phyloP scores from a whole-genome alignment of 768 basidiomycete genomes.

The Hygrophorus pudorinus region DNA sequence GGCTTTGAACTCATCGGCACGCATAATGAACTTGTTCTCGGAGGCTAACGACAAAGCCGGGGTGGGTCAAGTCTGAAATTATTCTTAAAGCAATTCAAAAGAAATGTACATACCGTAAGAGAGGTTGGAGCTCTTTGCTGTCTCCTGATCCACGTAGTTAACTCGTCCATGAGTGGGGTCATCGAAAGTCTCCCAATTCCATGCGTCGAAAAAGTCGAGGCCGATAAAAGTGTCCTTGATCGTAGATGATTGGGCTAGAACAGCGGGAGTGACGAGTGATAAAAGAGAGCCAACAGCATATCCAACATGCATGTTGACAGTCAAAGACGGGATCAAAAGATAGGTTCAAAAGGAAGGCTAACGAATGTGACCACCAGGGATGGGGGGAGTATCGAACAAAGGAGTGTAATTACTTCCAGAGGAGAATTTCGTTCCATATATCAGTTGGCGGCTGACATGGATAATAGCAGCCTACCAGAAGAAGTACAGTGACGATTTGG shows the following conservation, averaged over 20 bases:
- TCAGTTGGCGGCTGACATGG: background rate
- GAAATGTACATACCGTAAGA: conserved; percentile 30
- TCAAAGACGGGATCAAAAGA: background rate
- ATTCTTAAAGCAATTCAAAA: background rate
- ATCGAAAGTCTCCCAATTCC: conserved; percentile 36
- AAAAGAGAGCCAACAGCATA: background rate
- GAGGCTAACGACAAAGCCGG: conserved; percentile 18
- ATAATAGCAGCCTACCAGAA: too few species aligned
- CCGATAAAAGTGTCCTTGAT: conserved; percentile 17
- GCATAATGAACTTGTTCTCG: conserved; percentile 43
- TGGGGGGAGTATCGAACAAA: background rate
- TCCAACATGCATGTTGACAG: conserved; percentile 2
- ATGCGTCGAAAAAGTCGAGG: conserved; percentile 33
- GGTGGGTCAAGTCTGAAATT: background rate
- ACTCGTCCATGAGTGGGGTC: conserved; percentile 64
- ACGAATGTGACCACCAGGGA: background rate
- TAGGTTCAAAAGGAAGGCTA: background rate
- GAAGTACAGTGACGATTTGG: too few species aligned
- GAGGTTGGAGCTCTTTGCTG: conserved; percentile 33
- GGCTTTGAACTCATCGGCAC: conserved; percentile 33
- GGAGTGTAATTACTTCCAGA: background rate
- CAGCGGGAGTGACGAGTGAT: background rate
- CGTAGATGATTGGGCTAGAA: conserved; percentile 8
- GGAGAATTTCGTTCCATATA: background rate
- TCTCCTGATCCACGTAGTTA: conserved; percentile 40